phyloP scores from a whole-genome alignment of 768 basidiomycete species.

The Cubamyces sp. region DNA sequence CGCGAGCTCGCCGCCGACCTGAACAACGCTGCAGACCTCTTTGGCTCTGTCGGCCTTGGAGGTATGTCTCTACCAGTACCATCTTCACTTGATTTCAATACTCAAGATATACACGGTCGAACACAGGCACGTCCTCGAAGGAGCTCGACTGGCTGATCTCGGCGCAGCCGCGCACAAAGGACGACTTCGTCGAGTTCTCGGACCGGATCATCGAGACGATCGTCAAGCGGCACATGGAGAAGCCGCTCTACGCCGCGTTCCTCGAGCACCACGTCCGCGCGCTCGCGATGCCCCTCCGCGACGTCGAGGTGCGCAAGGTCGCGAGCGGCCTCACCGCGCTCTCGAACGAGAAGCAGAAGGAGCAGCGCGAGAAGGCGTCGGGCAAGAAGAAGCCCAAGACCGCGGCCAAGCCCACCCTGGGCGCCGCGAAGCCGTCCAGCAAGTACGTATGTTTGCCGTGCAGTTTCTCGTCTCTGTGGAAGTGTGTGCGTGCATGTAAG shows the following conservation, averaged over 20 bases:
- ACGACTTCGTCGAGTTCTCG: slow-evolving; percentile 82
- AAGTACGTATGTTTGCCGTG: slow-evolving; percentile 48
- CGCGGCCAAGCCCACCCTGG: slow-evolving; percentile 73
- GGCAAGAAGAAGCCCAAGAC: slow-evolving; percentile 90
- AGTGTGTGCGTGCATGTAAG: not conserved
- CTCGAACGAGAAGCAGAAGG: slow-evolving; percentile 95
- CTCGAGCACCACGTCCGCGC: slow-evolving; percentile 83
- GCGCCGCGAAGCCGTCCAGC: slow-evolving; percentile 65
- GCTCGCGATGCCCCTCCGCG: slow-evolving; percentile 76
- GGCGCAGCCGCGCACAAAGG: slow-evolving; percentile 83
- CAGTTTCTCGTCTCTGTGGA: not conserved
- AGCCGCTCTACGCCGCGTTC: slow-evolving; percentile 83
- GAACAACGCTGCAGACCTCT: slow-evolving; percentile 77
- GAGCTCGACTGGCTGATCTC: slow-evolving; percentile 76
- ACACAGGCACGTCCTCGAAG: slow-evolving; percentile 63
- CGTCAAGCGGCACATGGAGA: slow-evolving; percentile 77
- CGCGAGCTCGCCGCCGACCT: slow-evolving; percentile 87
- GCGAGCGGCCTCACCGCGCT: slow-evolving; percentile 83
- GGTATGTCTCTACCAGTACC: slow-evolving; percentile 46
- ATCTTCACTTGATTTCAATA: not conserved
- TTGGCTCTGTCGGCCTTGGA: slow-evolving; percentile 71
- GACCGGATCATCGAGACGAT: slow-evolving; percentile 72
- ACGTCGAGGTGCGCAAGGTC: slow-evolving; percentile 90
- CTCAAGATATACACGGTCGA: not conserved
- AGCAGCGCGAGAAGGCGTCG: slow-evolving; percentile 79